Base-by-base conservation (phyloP, 225 moss, liverwort and hornwort genomes). In the Pseudisothecium myosuroides region DNA sequence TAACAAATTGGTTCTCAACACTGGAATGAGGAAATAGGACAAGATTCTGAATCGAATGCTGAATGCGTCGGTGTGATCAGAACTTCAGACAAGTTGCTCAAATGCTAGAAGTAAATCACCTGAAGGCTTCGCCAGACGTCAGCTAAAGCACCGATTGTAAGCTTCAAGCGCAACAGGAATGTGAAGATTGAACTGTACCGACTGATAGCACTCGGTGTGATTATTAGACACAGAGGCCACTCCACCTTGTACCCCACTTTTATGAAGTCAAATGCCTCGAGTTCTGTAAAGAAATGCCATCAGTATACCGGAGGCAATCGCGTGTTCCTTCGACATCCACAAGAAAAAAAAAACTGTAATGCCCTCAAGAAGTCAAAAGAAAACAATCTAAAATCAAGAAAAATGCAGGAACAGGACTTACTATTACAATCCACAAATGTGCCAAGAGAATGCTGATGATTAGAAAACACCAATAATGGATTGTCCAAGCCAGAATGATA, bases 181-280 rank as follows among this genome's bases (percentile, higher is more conserved):
- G 95, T 93, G 89, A 99, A 99, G 62, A 99, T 90, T 71, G 94
- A 90, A 92, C 95, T 94, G 87, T 99, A 99, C 47, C 94, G 88
- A 88, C 87, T 93, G 34, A 96, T 67, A 83, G 97, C 94, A 88
- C 89, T 92, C 22, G 91, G 92, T 61, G 99, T 96, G 79, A 99
- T 90, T 60, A 97, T 94, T 89, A 99, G 92, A 80, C 94, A 96
- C 64, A 99, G 91, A 85, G 97, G 99, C 99, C 99, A 99, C 88
- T 99, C 96, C 92, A 99, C 96, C 86, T 95, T 93, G 91, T 96
- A 99, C 76, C 97, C 95, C 89, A 99, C 88, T 85, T 95, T 91
- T 90, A 97, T 94, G 90, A 96, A 97, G 93, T 99, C 97, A 85
- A 99, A 99, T 24, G 96, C 96, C 65, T 96, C 96, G 69, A 97